Conservation (phyloP, 2,329 filamentous ascomycete genomes). For the Thyridium curvatum region DNA sequence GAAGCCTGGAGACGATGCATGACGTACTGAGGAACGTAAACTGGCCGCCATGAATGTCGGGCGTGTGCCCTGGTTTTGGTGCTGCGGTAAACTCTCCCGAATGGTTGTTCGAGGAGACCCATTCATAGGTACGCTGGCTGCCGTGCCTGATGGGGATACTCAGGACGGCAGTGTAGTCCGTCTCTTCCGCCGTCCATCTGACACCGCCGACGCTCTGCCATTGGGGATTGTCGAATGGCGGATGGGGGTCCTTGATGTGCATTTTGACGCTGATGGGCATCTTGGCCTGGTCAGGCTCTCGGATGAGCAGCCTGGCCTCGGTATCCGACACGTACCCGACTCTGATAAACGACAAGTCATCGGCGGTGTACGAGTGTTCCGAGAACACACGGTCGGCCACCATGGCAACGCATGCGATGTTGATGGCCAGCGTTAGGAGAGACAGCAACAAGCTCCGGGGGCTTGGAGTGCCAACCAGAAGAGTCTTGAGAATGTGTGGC, state of each 20-base stretch:
- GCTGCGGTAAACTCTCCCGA: conserved; percentile 76
- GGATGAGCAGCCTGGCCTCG: conserved; percentile 73
- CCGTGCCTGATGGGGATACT: conserved; percentile 57
- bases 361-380: conserved; percentile 62
- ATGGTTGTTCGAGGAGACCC: conserved; percentile 80
- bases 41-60: conserved; percentile 54
- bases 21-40: conserved; percentile 91
- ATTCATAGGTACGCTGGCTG: conserved; percentile 73
- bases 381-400: conserved; percentile 74
- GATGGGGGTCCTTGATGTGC: conserved; percentile 43
- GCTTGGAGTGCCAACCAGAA: conserved; percentile 72
- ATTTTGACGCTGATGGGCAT: conserved; percentile 72
- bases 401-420: conserved; percentile 61
- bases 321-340: conserved; percentile 80
- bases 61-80: conserved; percentile 60
- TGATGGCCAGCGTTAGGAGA: conserved; percentile 60
- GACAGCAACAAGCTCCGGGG: conserved; percentile 62
- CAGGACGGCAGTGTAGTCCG: conserved; percentile 75
- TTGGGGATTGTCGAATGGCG: conserved; percentile 46
- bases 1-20: conserved; percentile 86
- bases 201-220: conserved; percentile 66
- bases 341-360: conserved; percentile 78
- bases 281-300: conserved; percentile 71
- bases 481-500: conserved; percentile 51
- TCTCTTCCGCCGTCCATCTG: conserved; percentile 61